These are phyloP conservation scores for Neurospora sp. DNA, from an alignment of 495 filamentous ascomycete genomes.

Conservation along the genomic window DNA sequence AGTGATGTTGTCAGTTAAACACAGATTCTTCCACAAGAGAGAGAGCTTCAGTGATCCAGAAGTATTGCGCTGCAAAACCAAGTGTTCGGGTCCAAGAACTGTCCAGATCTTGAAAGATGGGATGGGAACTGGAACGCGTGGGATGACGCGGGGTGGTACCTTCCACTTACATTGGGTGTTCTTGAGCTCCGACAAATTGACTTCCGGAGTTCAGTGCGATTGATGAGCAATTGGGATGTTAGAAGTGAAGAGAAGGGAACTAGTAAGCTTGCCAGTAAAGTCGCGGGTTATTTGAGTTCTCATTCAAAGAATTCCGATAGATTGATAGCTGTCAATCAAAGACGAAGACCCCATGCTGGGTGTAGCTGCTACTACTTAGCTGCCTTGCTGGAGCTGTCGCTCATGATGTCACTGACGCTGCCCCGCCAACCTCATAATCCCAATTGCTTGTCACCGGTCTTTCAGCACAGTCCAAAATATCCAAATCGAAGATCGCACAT, in stretches of 20 bases:
- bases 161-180: neutral
- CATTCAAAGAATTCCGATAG: neutral
- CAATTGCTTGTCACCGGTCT: neutral
- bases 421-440: neutral
- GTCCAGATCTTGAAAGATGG: neutral
- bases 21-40: neutral
- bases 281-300: neutral
- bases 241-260: neutral
- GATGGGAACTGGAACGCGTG: neutral
- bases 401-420: slow-evolving; percentile 8
- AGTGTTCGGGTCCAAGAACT: neutral
- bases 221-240: neutral
- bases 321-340: neutral
- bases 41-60: neutral
- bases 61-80: neutral
- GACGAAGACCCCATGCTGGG: neutral
- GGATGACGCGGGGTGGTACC: neutral
- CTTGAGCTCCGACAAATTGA: neutral
- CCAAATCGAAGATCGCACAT: neutral
- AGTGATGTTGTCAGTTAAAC: neutral
- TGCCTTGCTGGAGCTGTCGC: neutral
- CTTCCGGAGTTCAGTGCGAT: neutral
- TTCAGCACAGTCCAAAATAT: neutral
- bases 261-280: neutral
- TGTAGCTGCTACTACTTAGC: neutral